Base-by-base conservation (phyloP, 495 filamentous ascomycete species). In the Aspergillus bertholletiae region DNA sequence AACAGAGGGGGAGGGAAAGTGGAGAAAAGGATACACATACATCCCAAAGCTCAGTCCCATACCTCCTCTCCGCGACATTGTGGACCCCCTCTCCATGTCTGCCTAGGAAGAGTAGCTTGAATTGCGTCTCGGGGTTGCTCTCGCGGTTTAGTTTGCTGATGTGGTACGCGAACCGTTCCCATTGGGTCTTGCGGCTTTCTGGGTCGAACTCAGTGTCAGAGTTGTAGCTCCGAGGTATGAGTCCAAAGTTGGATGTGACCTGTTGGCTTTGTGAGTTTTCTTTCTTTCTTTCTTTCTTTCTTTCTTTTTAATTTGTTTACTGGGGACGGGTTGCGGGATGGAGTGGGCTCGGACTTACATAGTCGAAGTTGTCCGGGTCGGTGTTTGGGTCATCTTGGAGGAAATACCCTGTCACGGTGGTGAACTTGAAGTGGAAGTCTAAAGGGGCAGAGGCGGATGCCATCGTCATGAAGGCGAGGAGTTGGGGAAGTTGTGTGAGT, bases 31-130 rank as follows among this genome's bases (percentile, higher is more conserved):
- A n/a, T 3, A 8, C 1, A 63, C 74, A n/a, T 69, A 78, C 74
- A 70, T 89, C 79, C 87, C 88, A 90, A 26, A 76, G 72, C 18
- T 75, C 71, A 0, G 81, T 87, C 18, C 88, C 88, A 53, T 89
- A 91, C 43, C 71, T 82, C 5, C 58, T 63, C 60, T 90, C 80
- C 4, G 84, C 84, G 26, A 80, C 81, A 62, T 87, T 88, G 58
- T 92, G 88, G 49, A 80, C 80, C 1, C 88, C 88, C 62, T 91
- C 80, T 1, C 88, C 88, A 63, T 92, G 88, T 22, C 88, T 79
- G 13, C 82, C 88, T 17, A 89, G 68, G 69, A 81, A 90, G 35
- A 92, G 72, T 0, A 92, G 76, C 56, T 86, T 88, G 62, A 88
- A 89, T 22, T 70, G 56, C 9, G 73, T 75, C 22, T 75, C 69